phyloP scores from a whole-genome alignment of 2,329 filamentous ascomycete species.

The Sarocladium kiliense region DNA sequence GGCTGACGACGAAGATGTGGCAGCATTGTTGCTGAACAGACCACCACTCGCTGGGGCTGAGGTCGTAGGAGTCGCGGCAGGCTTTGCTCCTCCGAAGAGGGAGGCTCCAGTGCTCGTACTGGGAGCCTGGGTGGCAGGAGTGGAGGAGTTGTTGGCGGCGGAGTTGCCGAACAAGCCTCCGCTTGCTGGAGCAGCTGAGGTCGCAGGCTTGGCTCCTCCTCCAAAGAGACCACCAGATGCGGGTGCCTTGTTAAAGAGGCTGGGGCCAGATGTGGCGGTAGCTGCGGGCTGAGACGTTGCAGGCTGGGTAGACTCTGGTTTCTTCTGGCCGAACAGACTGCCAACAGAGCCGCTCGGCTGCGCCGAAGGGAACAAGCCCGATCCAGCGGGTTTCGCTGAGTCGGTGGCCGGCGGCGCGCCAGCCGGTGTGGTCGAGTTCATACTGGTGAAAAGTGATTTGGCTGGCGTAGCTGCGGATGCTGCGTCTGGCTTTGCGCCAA shows the following conservation, averaged over 20 bases:
- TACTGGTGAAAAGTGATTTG: background rate
- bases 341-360: conserved; percentile 13
- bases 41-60: conserved; percentile 21
- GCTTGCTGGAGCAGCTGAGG: conserved; percentile 14
- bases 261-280: conserved; percentile 16
- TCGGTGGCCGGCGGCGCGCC: background rate
- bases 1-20: conserved; percentile 26
- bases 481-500: conserved; percentile 1
- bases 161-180: conserved; percentile 15
- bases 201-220: conserved; percentile 11
- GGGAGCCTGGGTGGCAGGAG: conserved; percentile 20
- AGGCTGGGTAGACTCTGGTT: background rate
- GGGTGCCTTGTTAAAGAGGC: conserved; percentile 20
- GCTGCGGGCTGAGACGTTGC: conserved; percentile 14
- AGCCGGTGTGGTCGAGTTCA: conserved; percentile 5
- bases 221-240: conserved; percentile 19
- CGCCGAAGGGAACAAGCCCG: conserved; percentile 9
- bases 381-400: conserved; percentile 20
- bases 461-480: background rate
- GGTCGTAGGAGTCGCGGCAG: conserved; percentile 28
- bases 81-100: conserved; percentile 38
- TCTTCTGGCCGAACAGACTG: conserved; percentile 21
- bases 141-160: conserved; percentile 18
- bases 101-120: conserved; percentile 16
- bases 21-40: conserved; percentile 24